Base-by-base conservation (phyloP, 2,329 filamentous ascomycete species). In the Monilinia laxa region DNA sequence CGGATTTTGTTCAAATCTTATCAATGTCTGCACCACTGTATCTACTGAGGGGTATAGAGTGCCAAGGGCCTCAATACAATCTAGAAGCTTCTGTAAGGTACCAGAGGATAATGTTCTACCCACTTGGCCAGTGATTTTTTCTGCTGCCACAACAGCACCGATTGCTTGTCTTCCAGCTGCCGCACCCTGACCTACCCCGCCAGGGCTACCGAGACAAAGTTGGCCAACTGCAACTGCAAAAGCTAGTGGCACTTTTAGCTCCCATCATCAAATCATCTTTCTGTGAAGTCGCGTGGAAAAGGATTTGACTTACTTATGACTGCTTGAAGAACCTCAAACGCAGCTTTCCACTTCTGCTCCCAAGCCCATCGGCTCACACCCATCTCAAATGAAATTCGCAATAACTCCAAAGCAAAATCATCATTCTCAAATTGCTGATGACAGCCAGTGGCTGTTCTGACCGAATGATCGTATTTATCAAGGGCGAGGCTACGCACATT, bases 191-290 rank as follows among this genome's bases (percentile, higher is more conserved):
- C 28, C 57, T 18, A 60, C 28, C 18, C 57, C 57, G 18, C 42
- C 57, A 7, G 57, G 57, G 18, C 57, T 60, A 18, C 45, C 57
- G 14, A 60, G 42, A n/a, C 57, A 60, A n/a, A 60, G 45, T 20
- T 60, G 57, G 9, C 57, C 57, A 38, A 60, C 57, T 9, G 57
- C 57, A 51, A 60, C 31, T 20, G 57, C 57, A 60, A 60, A 60
- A 25, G 57, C 57, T 60, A 51, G 14, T 7, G 4, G 28, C 5
- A 16, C 9, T 4, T 0, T 60, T 60, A 49, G 20, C 7, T 51
- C 23, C n/a, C 4, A 35, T 23, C 7, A n/a, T 28, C 12, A 18
- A 51, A 60, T 11, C 7, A 23, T 20, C 9, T 18, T 60, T 31
- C 7, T 25, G 57, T 35, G 35, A 16, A 23, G 12, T 5, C 6